Evolutionary conservation across 345 rosid species (phyloP), one percentile per base, ranked within the genome.

Genomic region (Populus pruinosa): DNA sequence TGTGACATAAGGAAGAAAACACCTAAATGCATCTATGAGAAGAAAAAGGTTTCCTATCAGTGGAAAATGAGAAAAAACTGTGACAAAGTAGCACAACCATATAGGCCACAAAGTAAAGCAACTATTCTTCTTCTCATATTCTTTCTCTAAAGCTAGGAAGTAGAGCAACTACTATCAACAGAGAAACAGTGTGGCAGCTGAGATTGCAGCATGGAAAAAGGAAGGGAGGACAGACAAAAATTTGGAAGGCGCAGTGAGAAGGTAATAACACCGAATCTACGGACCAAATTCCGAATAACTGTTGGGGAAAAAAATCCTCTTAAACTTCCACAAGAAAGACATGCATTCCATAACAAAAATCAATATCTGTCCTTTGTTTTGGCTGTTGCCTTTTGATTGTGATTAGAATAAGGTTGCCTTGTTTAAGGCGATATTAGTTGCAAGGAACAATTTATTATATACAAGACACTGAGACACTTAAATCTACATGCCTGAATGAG

Each of bases 401-500:
- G 44, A 63, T 74, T 31, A 20, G 62, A 9, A 43, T 47, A 41
- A n/a, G 6, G 71, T n/a, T 67, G 27, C 50, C 25, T 14, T 59
- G 11, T 47, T 21, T 33, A 62, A 65, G 44, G 33, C 1, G 59
- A 33, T 59, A 38, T 39, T 38, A 39, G 59, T 43, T 55, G 25
- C 13, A 53, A 2, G 33, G 35, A 55, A 27, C 27, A 44, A 67
- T 49, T n/a, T 35, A 25, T 61, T 29, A 47, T 5, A 71, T 25
- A n/a, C 12, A 33, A 72, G 36, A 17, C 47, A n/a, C 3, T 2
- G 11, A 33, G 18, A 71, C 17, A 56, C 14, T 1, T 8, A 16
- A 6, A 76, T 17, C n/a, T 1, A 70, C 65, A 63, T 76, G 90
- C 99, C 97, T 96, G 97, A 83, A 87, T 13, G 39, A 96, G 81